Conservation (phyloP, 2,329 filamentous ascomycete genomes). For the Neocatenulostroma microsporum region DNA sequence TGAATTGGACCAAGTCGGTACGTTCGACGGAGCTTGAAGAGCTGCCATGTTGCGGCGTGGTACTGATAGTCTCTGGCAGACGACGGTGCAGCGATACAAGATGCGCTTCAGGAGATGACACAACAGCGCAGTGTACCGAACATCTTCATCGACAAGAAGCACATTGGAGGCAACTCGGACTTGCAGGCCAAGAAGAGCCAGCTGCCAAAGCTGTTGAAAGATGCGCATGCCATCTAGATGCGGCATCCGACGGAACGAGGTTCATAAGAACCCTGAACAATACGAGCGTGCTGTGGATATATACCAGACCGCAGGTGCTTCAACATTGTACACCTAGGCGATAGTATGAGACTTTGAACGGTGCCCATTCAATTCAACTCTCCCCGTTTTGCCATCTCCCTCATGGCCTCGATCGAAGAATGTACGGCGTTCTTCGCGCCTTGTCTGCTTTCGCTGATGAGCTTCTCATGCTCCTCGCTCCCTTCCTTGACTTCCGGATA, state of each 20-base stretch:
- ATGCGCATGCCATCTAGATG: slow-evolving; percentile 54
- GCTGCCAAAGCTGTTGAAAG: slow-evolving; percentile 57
- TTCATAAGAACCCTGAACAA: too few relatives aligned
- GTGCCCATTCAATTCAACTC: slow-evolving; percentile 55
- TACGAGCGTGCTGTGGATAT: too few relatives aligned
- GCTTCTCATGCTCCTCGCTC: slow-evolving; percentile 27
- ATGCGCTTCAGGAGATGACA: slow-evolving; percentile 70
- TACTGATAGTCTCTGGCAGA: slow-evolving; percentile 46
- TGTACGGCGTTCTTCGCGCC: slow-evolving; percentile 38
- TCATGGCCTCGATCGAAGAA: slow-evolving; percentile 35
- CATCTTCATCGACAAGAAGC: slow-evolving; percentile 82
- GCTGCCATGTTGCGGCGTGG: too few relatives aligned
- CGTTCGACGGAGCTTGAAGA: slow-evolving; percentile 35
- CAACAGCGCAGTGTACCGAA: slow-evolving; percentile 88
- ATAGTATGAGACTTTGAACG: too few relatives aligned
- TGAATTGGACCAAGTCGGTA: slow-evolving; percentile 81
- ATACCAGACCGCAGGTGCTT: too few relatives aligned
- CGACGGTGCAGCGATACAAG: slow-evolving; percentile 76
- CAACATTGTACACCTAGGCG: too few relatives aligned
- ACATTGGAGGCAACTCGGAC: slow-evolving; percentile 95
- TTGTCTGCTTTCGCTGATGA: slow-evolving; percentile 22
- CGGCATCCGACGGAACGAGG: too few relatives aligned
- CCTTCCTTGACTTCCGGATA: slow-evolving; percentile 30
- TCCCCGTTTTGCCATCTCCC: slow-evolving; percentile 32
- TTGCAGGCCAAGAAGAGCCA: slow-evolving; percentile 59